Evolutionary conservation across 371 early-diverging fungal species (phyloP), one percentile per base, ranked within the genome.

Genomic region (Mycotypha africana): DNA sequence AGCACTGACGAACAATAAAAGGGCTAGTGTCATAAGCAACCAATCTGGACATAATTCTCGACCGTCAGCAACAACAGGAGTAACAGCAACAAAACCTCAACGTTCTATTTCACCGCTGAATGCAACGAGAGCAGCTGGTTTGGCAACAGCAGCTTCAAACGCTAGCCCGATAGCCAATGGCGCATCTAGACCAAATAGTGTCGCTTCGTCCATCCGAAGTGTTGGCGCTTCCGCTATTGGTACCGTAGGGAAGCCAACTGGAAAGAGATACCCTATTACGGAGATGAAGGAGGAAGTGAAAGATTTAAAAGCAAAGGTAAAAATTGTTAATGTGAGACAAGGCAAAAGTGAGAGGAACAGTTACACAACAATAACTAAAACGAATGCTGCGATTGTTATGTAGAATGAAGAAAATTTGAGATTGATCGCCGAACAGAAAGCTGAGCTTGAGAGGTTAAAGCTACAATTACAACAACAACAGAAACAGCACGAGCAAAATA

Each of bases 341-440:
- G n/a, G n/a, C n/a, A n/a, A n/a, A n/a, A n/a, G n/a, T n/a, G n/a
- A n/a, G n/a, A n/a, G n/a, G n/a, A n/a, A n/a, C n/a, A n/a, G n/a
- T n/a, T n/a, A n/a, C n/a, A n/a, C n/a, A n/a, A n/a, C n/a, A n/a
- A n/a, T n/a, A n/a, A n/a, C n/a, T n/a, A n/a, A n/a, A n/a, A n/a
- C n/a, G n/a, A n/a, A n/a, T n/a, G n/a, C n/a, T n/a, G 30, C n/a
- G n/a, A n/a, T n/a, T n/a, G n/a, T n/a, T n/a, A 28, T 8, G 12
- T 12, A 67, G 74, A 70, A 70, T 49, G 61, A 70, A 16, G 66
- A 57, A 40, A 61, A 70, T 30, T 42, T 65, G 23, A 56, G 67
- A 26, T 45, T 70, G 45, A 70, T 74, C 52, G 74, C 63, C 21
- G 51, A 70, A 24, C 70, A 74, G 42, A 47, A 60, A n/a, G 60